Evolutionary conservation across 306 rosid species (phyloP).

Genomic region (Trifolium pratense): DNA sequence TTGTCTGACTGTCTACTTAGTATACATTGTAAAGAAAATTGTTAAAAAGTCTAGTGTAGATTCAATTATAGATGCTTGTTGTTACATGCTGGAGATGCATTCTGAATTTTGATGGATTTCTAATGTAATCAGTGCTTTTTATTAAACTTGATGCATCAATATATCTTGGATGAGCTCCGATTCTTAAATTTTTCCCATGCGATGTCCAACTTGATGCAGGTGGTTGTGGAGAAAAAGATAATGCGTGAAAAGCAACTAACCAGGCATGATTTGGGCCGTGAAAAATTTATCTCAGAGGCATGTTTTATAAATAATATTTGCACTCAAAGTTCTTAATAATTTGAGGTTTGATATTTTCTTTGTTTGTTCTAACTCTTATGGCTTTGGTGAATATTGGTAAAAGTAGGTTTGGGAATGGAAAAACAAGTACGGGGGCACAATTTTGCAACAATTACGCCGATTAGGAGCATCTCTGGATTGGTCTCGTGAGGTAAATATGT

Average conservation of each 20-base stretch:
- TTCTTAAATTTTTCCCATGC: not conserved
- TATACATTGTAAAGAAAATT: not conserved
- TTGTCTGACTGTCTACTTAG: not conserved
- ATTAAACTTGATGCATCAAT: not conserved
- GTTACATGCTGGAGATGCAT: not conserved
- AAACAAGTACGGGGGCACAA: slow-evolving; percentile 80
- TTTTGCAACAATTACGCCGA: slow-evolving; percentile 78
- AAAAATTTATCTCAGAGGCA: slow-evolving; percentile 76
- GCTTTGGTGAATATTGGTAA: slow-evolving; percentile 39
- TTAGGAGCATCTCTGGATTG: slow-evolving; percentile 97
- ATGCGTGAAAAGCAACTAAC: slow-evolving; percentile 75
- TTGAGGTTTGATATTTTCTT: slow-evolving; percentile 26
- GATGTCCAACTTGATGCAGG: slow-evolving; percentile 48
- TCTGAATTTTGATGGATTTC: not conserved
- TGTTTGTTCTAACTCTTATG: slow-evolving; percentile 18
- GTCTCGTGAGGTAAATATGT: slow-evolving; percentile 85
- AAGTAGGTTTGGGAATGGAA: slow-evolving; percentile 96
- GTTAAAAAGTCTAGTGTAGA: not conserved
- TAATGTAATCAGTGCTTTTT: not conserved
- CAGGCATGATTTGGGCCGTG: slow-evolving; percentile 91
- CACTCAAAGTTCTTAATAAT: slow-evolving; percentile 8
- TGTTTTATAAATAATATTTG: slow-evolving; percentile 41
- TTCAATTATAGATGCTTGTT: not conserved
- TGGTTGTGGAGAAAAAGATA: slow-evolving; percentile 96
- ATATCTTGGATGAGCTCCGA: not conserved